phyloP scores from a whole-genome alignment of 1,284 basidiomycete species.

The Leccinum angustisporum region DNA sequence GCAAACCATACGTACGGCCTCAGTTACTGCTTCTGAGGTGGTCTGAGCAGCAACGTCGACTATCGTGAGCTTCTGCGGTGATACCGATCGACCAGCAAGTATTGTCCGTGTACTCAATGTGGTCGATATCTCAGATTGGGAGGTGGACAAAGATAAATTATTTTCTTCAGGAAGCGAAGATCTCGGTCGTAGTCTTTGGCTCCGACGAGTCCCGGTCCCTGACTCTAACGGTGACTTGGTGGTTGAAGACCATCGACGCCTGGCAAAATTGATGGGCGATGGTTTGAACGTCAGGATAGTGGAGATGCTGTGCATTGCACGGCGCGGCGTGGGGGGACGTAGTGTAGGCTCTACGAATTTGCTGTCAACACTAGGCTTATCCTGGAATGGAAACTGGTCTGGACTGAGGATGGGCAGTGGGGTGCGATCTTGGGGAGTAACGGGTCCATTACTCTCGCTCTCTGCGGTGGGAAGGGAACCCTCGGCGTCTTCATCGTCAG shows the following conservation, averaged over 20 bases:
- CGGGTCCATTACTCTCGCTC: constrained; percentile 47
- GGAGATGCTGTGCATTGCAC: constrained; percentile 19
- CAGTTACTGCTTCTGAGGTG: constrained; percentile 30
- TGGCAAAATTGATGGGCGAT: constrained; percentile 53
- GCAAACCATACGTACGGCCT: constrained; percentile 34
- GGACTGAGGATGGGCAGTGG: constrained; percentile 36
- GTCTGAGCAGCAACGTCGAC: constrained; percentile 21
- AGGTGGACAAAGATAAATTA: constrained; percentile 32
- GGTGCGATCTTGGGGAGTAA: constrained; percentile 47
- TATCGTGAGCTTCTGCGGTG: constrained; percentile 33
- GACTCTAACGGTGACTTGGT: constrained; percentile 33
- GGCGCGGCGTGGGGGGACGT: constrained; percentile 27
- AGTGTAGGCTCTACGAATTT: constrained; percentile 26
- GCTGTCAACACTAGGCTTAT: constrained; percentile 16
- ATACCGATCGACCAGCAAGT: constrained; percentile 36
- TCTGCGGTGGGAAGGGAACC: constrained; percentile 45
- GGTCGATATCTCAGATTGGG: constrained; percentile 33
- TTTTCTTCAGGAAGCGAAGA: constrained; percentile 32
- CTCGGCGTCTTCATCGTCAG: constrained; percentile 37
- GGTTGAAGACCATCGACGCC: constrained; percentile 49
- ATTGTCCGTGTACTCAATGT: constrained; percentile 33
- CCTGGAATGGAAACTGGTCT: constrained; percentile 30
- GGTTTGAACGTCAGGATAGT: constrained; percentile 45
- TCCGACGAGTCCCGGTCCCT: constrained; percentile 32
- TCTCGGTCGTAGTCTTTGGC: constrained; percentile 36